phyloP scores from a whole-genome alignment of 768 basidiomycete species.

The Tricholoma terreum region DNA sequence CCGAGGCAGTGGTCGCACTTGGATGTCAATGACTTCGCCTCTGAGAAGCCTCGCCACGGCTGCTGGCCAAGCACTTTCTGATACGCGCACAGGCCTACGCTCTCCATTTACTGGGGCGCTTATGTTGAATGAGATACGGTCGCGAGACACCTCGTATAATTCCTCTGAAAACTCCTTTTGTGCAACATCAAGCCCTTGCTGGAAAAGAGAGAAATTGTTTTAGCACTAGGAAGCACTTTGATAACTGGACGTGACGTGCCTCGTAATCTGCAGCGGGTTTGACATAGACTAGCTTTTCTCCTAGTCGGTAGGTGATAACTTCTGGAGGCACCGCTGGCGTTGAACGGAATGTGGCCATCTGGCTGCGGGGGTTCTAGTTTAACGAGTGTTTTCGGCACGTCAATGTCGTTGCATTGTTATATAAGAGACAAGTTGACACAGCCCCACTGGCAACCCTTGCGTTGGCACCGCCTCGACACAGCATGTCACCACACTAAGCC shows the following conservation, averaged over 20 bases:
- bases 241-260: constrained; percentile 26
- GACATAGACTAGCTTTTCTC: constrained; percentile 48
- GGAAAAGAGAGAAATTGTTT: not conserved
- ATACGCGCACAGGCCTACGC: constrained; percentile 44
- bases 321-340: constrained; percentile 32
- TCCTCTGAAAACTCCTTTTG: constrained; percentile 46
- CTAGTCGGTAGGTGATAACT: constrained; percentile 48
- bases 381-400: not conserved
- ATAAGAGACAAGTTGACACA: too few relatives aligned
- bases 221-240: not conserved
- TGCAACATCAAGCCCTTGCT: constrained; percentile 52
- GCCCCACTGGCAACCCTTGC: too few relatives aligned
- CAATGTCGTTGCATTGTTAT: too few relatives aligned
- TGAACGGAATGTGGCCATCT: constrained; percentile 21
- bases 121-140: constrained; percentile 44
- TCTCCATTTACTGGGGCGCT: constrained; percentile 29
- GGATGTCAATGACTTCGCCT: constrained; percentile 48
- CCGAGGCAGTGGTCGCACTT: constrained; percentile 32
- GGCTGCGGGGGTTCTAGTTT: not conserved
- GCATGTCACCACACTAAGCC: too few relatives aligned
- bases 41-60: constrained; percentile 38
- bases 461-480: too few relatives aligned
- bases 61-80: constrained; percentile 46
- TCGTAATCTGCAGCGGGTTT: constrained; percentile 39
- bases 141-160: constrained; percentile 34